phyloP scores from a whole-genome alignment of 495 filamentous ascomycete species.

The Letharia columbiana region DNA sequence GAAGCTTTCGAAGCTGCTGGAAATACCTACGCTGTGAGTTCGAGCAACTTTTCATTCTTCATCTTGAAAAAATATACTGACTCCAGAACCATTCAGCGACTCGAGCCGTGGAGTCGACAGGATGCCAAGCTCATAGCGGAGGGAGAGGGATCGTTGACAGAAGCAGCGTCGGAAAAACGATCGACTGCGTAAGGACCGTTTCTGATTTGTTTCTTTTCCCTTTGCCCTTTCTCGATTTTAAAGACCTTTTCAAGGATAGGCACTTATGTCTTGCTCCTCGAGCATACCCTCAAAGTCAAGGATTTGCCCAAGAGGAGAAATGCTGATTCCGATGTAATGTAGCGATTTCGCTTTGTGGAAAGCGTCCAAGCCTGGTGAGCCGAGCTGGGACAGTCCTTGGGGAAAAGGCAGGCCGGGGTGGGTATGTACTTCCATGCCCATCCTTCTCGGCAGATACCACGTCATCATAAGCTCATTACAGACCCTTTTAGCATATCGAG shows the following conservation, averaged over 20 bases:
- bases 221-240: neutral
- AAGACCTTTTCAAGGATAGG: neutral
- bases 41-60: neutral
- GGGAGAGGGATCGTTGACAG: conserved; percentile 77
- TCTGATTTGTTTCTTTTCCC: neutral
- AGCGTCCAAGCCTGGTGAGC: conserved; percentile 83
- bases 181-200: conserved; percentile 37
- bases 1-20: conserved; percentile 74
- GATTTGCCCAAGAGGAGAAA: too few species aligned
- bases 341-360: conserved; percentile 93
- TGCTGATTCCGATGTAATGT: neutral
- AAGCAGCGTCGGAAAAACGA: conserved; percentile 58
- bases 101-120: conserved; percentile 80
- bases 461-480: neutral
- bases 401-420: conserved; percentile 72
- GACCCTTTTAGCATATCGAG: conserved; percentile 76
- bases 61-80: neutral
- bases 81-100: conserved; percentile 30
- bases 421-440: neutral
- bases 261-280: neutral
- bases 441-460: neutral
- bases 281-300: neutral
- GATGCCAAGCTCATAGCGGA: conserved; percentile 77
- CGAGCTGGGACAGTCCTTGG: conserved; percentile 81
- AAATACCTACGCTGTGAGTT: conserved; percentile 58